Percentiles rank a stretch among this genome's conserved stretches.
Conservation (phyloP, 495 filamentous ascomycete species). For the Extremus antarcticus region DNA sequence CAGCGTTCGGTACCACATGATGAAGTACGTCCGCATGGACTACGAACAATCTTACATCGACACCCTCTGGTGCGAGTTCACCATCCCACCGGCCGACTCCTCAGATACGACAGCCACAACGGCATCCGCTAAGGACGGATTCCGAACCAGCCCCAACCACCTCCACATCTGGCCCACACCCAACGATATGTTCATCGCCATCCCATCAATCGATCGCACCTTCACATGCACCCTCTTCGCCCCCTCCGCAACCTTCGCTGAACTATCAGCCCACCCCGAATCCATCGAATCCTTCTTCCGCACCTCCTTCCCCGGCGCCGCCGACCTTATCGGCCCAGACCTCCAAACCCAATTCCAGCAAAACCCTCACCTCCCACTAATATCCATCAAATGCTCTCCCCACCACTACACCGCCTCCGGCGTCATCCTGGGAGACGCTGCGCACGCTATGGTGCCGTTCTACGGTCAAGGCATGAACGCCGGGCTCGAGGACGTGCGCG, state of each 20-base stretch:
- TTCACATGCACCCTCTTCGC: slow-evolving; percentile 96
- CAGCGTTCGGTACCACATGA: slow-evolving; percentile 75
- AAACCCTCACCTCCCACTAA: slow-evolving; percentile 84
- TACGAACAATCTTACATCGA: slow-evolving; percentile 96
- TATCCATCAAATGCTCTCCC: slow-evolving; percentile 82
- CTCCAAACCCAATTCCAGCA: slow-evolving; percentile 58
- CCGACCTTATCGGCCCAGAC: slow-evolving; percentile 62
- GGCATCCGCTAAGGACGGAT: slow-evolving; percentile 44
- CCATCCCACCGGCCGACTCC: slow-evolving; percentile 45
- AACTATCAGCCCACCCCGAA: slow-evolving; percentile 45
- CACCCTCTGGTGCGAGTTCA: slow-evolving; percentile 94
- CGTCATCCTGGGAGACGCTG: slow-evolving; percentile 85
- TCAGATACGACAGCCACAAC: slow-evolving; percentile 1
- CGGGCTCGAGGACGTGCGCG: slow-evolving; percentile 33
- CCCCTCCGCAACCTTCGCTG: slow-evolving; percentile 46
- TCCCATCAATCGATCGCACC: slow-evolving; percentile 75
- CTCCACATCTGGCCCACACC: slow-evolving; percentile 95
- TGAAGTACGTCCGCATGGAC: slow-evolving; percentile 81
- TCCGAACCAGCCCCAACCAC: slow-evolving; percentile 76
- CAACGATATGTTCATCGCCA: slow-evolving; percentile 95
- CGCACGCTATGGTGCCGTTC: slow-evolving; percentile 88
- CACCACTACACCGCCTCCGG: slow-evolving; percentile 69
- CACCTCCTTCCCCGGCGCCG: slow-evolving; percentile 68
- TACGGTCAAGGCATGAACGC: slow-evolving; percentile 38
- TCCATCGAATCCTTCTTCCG: slow-evolving; percentile 63